Conservation (phyloP, 257 asterid genomes). For the Solanum bulbocastanum region DNA sequence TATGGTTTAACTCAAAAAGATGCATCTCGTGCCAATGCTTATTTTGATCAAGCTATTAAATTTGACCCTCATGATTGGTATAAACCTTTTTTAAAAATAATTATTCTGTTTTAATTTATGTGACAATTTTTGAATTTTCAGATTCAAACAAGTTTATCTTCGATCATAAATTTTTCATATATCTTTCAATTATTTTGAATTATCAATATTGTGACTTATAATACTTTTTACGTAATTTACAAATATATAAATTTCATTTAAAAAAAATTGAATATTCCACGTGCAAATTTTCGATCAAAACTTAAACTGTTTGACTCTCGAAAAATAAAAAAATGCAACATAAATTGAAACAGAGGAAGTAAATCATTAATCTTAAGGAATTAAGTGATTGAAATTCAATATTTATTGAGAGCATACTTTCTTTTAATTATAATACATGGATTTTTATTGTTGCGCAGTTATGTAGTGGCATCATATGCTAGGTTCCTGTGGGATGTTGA, state of each 20-base stretch:
- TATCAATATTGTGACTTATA: too few species aligned
- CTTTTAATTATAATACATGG: neutral
- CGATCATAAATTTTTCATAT: too few species aligned
- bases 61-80: conserved; percentile 74
- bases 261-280: too few species aligned
- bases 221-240: too few species aligned
- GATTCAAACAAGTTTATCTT: too few species aligned
- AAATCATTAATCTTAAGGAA: neutral
- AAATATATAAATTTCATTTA: too few species aligned
- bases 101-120: too few species aligned
- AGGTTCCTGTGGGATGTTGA: neutral
- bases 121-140: accelerated
- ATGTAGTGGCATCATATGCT: neutral
- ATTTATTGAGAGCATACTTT: neutral
- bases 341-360: neutral
- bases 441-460: neutral
- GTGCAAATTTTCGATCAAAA: too few species aligned
- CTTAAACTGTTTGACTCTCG: too few species aligned
- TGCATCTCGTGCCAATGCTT: conserved; percentile 58
- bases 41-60: conserved; percentile 75
- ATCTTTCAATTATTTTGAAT: too few species aligned
- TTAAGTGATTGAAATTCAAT: neutral
- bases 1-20: conserved; percentile 68
- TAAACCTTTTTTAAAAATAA: neutral
- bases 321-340: too few species aligned